These are phyloP conservation scores for Syzygium syzygioides DNA, from an alignment of 441 rosid genomes.

Conservation along the genomic window DNA sequence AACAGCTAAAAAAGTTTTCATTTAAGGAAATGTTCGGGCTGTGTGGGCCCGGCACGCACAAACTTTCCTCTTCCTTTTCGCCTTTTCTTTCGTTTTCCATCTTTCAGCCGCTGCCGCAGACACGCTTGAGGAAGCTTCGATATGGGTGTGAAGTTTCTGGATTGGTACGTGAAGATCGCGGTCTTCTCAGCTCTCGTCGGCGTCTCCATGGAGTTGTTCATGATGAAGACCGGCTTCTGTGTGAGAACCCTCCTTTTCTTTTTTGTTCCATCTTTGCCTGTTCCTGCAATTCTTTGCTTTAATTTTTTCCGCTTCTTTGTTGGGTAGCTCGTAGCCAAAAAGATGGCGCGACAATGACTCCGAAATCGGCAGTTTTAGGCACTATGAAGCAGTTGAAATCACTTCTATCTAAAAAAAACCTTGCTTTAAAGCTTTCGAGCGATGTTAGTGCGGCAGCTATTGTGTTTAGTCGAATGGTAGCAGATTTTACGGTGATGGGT, in stretches of 20 bases:
- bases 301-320: background rate
- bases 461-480: background rate
- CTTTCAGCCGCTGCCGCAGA: background rate
- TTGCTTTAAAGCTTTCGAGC: too few species aligned
- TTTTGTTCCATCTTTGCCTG: background rate
- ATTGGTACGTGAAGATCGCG: conserved; percentile 82
- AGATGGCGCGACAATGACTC: background rate
- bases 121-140: background rate
- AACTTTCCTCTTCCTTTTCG: background rate
- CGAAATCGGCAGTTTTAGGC: background rate
- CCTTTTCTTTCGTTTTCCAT: background rate
- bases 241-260: conserved; percentile 33
- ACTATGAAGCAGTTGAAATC: background rate
- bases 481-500: background rate
- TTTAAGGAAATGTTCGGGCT: background rate
- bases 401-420: too few species aligned
- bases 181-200: conserved; percentile 62
- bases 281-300: background rate
- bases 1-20: background rate
- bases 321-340: background rate
- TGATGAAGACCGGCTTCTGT: conserved; percentile 96
- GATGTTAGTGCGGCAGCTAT: too few species aligned
- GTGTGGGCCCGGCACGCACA: background rate
- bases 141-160: conserved; percentile 16
- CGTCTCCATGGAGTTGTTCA: conserved; percentile 90